Percentiles rank a stretch among this genome's conserved stretches.
These are phyloP conservation scores for Aspergillus brunneoviolaceus DNA, from an alignment of 2,329 filamentous ascomycete genomes.

Conservation along the genomic window DNA sequence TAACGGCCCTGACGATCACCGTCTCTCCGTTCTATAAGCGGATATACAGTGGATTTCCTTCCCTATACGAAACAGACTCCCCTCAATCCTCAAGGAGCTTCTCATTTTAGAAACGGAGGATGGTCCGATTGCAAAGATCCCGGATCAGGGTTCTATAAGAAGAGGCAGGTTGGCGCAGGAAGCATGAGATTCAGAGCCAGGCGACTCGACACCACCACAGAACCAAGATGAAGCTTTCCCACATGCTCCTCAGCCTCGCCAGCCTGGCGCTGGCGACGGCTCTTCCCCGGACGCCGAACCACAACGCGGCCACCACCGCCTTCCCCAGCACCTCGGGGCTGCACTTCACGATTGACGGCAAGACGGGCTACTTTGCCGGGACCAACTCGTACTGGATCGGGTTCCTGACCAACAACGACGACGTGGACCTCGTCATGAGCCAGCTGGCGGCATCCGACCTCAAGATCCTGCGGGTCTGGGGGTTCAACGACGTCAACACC, in stretches of 20 bases:
- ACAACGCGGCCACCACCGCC: slow-evolving; percentile 13
- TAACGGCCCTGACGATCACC: slow-evolving; percentile 9
- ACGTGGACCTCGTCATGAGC: slow-evolving; percentile 47
- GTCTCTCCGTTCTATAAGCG: neutral
- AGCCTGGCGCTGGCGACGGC: slow-evolving; percentile 21
- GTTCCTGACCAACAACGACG: slow-evolving; percentile 50
- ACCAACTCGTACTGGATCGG: slow-evolving; percentile 56
- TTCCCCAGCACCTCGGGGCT: slow-evolving; percentile 28
- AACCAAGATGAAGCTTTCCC: slow-evolving; percentile 20
- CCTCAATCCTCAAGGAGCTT: neutral
- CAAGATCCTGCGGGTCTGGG: slow-evolving; percentile 55
- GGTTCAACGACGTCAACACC: slow-evolving; percentile 52
- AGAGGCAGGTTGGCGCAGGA: neutral
- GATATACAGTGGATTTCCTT: neutral
- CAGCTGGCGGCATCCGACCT: slow-evolving; percentile 41
- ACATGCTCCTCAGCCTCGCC: slow-evolving; percentile 15
- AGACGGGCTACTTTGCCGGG: slow-evolving; percentile 47
- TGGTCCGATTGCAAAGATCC: slow-evolving; percentile 9
- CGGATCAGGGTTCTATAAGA: neutral
- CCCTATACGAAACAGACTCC: neutral
- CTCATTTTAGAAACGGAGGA: slow-evolving; percentile 20
- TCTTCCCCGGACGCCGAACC: slow-evolving; percentile 8
- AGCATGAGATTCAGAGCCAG: neutral
- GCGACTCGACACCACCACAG: neutral
- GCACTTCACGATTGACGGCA: slow-evolving; percentile 42